Evolutionary conservation across 1,284 basidiomycete genomes (phyloP), one percentile per base, ranked within the genome.

Genomic region (Boletus albobrunnescens): DNA sequence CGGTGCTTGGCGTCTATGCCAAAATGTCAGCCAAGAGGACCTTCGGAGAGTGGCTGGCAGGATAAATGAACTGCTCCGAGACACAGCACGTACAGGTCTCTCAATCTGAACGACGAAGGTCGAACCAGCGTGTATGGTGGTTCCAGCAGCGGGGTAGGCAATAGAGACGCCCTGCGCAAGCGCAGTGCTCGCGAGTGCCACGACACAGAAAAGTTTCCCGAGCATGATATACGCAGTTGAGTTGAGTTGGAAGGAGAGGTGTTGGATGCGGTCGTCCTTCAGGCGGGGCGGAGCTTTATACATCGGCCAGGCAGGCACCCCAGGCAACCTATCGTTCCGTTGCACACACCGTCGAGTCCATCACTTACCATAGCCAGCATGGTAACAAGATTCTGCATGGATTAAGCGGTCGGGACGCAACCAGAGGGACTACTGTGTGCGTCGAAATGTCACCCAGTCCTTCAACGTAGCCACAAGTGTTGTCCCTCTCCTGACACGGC

Each of bases 111-210:
- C 69, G 24, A 59, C 67, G 40, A 78, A 44, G 24, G 55, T 58
- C 6, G 62, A 55, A 6, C 75, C 75, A 16, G 71, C 59, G 0
- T 42, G 40, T 14, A 77, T 59, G 0, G 56, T 52, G 6, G 65
- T 43, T 10, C 67, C 68, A 6, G 63, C 55, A 0, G 46, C 17
- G 1, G 78, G 78, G 4, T 52, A 54, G 3, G 65, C 64, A 31
- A 81, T 74, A 24, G 24, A 23, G 31, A 73, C 59, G 30, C 50
- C 51, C 57, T 81, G 78, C 12, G 71, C 77, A 33, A 67, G 44
- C n/a, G 62, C 63, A 32, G 24, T 17, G 16, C 43, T 33, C 6
- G 56, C 46, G 27, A 61, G 32, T 3, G 27, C 44, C 0, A 26
- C 32, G n/a, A 13, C 12, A 16, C 37, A 60, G 19, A 59, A 4